These are phyloP conservation scores for Cetradonia linearis DNA, from an alignment of 495 filamentous ascomycete species.

Conservation along the genomic window DNA sequence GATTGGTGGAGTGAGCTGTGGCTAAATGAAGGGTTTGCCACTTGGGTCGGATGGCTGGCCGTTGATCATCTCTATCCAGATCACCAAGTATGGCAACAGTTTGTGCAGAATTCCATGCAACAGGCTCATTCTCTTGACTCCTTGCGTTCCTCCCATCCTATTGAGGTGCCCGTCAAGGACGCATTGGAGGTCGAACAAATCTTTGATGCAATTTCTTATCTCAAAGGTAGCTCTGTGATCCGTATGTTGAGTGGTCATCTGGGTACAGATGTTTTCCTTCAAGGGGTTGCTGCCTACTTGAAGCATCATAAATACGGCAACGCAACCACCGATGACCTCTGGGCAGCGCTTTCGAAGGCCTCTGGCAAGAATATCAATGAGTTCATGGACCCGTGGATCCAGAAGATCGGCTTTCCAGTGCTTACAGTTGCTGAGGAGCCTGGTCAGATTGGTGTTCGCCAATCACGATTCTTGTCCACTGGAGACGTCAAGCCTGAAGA, in stretches of 20 bases:
- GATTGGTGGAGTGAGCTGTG: constrained; percentile 98
- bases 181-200: constrained; percentile 97
- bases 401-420: constrained; percentile 58
- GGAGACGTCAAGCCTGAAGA: constrained; percentile 57
- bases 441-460: constrained; percentile 47
- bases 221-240: constrained; percentile 89
- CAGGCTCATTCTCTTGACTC: constrained; percentile 81
- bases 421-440: constrained; percentile 46
- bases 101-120: constrained; percentile 85
- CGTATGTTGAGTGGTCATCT: constrained; percentile 96
- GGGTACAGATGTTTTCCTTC: constrained; percentile 85
- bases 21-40: constrained; percentile 98
- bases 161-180: constrained; percentile 91
- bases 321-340: constrained; percentile 74
- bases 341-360: constrained; percentile 78
- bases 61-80: constrained; percentile 78
- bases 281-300: constrained; percentile 84
- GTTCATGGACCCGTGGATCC: constrained; percentile 62
- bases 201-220: constrained; percentile 96
- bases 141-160: constrained; percentile 87
- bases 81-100: constrained; percentile 98
- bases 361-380: constrained; percentile 81
- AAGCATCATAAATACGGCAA: constrained; percentile 84
- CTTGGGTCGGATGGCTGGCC: constrained; percentile 65
- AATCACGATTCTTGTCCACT: constrained; percentile 59